phyloP scores from a whole-genome alignment of 2,329 filamentous ascomycete genomes.

The Trichoderma guizhouense region DNA sequence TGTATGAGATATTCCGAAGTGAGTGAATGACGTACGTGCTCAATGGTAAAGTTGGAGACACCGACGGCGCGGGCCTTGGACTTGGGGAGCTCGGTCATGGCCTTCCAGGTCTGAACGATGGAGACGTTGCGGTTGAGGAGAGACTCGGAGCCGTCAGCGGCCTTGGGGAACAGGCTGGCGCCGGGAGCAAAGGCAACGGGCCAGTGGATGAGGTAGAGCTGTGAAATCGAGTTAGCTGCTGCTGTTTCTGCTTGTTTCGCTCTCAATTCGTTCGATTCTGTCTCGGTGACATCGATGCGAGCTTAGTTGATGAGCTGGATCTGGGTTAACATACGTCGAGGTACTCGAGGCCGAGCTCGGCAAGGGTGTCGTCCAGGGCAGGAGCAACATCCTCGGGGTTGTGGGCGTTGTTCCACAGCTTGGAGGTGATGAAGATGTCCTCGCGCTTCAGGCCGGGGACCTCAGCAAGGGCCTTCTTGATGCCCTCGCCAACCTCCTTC shows the following conservation, averaged over 20 bases:
- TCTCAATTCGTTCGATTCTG: neutral
- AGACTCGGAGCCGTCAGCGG: constrained; percentile 32
- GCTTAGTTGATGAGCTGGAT: neutral
- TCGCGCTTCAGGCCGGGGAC: constrained; percentile 49
- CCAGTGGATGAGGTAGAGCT: constrained; percentile 64
- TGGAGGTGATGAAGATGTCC: constrained; percentile 53
- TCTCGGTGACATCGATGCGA: neutral
- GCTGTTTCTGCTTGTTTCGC: neutral
- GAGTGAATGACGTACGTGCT: constrained; percentile 34
- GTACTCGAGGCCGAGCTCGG: constrained; percentile 55
- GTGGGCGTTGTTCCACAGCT: constrained; percentile 59
- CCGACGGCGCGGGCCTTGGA: constrained; percentile 64
- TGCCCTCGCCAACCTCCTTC: constrained; percentile 54
- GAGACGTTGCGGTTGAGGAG: constrained; percentile 46
- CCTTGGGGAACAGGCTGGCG: constrained; percentile 45
- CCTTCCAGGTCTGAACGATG: constrained; percentile 45
- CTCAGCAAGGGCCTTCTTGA: constrained; percentile 45
- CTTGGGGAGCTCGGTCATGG: constrained; percentile 55
- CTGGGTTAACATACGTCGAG: constrained; percentile 44
- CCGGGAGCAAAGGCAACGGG: constrained; percentile 46
- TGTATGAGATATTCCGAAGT: neutral
- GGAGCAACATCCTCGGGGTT: constrained; percentile 56
- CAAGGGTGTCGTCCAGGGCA: constrained; percentile 54
- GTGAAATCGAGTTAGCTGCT: neutral
- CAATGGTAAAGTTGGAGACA: constrained; percentile 70